Conservation (phyloP, 2,329 filamentous ascomycete species). For the Aspergillus sp. region DNA sequence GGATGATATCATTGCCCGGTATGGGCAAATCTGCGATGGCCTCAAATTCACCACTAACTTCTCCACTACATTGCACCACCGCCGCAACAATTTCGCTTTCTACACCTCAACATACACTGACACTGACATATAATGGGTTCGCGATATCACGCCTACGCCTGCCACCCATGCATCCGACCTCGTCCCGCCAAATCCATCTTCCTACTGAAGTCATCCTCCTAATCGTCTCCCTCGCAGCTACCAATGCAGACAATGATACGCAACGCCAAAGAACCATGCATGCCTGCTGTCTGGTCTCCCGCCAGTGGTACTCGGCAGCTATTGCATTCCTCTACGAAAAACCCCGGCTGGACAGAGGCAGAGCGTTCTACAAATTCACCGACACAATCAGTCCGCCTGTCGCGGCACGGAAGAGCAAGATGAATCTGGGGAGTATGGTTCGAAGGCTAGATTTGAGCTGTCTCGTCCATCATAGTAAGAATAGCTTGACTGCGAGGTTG, state of each 20-base stretch:
- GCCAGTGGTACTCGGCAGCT: slow-evolving; percentile 51
- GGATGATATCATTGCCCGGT: slow-evolving; percentile 2
- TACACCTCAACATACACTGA: background rate
- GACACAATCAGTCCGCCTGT: slow-evolving; percentile 47
- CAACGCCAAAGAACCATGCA: slow-evolving; percentile 43
- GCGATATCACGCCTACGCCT: background rate
- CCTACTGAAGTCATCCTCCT: slow-evolving; percentile 50
- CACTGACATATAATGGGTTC: slow-evolving; percentile 6
- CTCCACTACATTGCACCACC: background rate
- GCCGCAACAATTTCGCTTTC: background rate
- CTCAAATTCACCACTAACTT: background rate
- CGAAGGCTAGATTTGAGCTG: slow-evolving; percentile 46
- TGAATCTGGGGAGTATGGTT: slow-evolving; percentile 45
- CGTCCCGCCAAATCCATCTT: slow-evolving; percentile 33
- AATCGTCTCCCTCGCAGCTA: slow-evolving; percentile 41
- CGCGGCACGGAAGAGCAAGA: slow-evolving; percentile 40
- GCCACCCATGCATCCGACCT: slow-evolving; percentile 3
- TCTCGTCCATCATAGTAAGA: slow-evolving; percentile 55
- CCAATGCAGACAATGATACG: slow-evolving; percentile 15
- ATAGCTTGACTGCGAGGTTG: slow-evolving; percentile 51
- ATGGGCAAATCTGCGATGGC: background rate
- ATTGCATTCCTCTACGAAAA: slow-evolving; percentile 47
- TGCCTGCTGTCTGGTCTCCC: slow-evolving; percentile 47
- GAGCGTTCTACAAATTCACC: slow-evolving; percentile 49
- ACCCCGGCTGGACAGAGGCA: slow-evolving; percentile 44